Evolutionary conservation across 495 filamentous ascomycete species (phyloP).

Genomic region (Aspergillus leporis): DNA sequence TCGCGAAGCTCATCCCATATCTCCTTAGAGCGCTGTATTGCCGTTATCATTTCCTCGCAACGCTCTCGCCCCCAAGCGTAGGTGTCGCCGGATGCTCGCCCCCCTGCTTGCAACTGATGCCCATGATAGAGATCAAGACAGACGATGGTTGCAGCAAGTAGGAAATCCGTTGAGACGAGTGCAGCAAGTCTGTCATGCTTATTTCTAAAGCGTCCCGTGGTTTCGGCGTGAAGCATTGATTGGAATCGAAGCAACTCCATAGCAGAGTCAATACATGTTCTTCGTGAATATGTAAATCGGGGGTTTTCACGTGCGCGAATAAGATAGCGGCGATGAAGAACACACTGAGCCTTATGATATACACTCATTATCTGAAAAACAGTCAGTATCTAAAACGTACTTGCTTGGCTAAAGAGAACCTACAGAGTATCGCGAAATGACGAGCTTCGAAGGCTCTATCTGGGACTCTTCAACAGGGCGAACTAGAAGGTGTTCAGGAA

Average conservation of each 20-base stretch:
- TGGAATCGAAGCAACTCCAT: constrained; percentile 78
- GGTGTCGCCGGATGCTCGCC: constrained; percentile 48
- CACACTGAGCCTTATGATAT: constrained; percentile 85
- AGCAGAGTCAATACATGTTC: constrained; percentile 83
- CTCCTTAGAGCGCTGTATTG: constrained; percentile 66
- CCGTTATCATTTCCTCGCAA: constrained; percentile 70
- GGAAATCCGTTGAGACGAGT: constrained; percentile 79
- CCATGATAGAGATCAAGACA: constrained; percentile 72
- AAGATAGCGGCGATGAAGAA: constrained; percentile 87
- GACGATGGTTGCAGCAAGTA: constrained; percentile 86
- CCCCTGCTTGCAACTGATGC: constrained; percentile 35
- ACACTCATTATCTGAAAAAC: constrained; percentile 66
- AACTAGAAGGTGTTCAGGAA: constrained; percentile 78
- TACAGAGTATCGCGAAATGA: constrained; percentile 79
- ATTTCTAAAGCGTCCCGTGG: constrained; percentile 67
- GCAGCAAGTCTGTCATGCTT: constrained; percentile 75
- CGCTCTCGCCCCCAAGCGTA: constrained; percentile 71
- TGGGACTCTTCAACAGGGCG: constrained; percentile 75
- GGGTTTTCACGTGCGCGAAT: constrained; percentile 73
- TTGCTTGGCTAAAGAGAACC: constrained; percentile 8
- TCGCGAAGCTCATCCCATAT: constrained; percentile 79
- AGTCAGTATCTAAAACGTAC: constrained; percentile 16
- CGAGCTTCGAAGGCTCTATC: constrained; percentile 72
- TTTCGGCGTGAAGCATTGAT: constrained; percentile 72
- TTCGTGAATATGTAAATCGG: constrained; percentile 79